Percentiles rank a stretch among this genome's conserved stretches.
These are phyloP conservation scores for Blastobotrys serpentis DNA, from an alignment of 1,139 yeast genomes.

Conservation along the genomic window DNA sequence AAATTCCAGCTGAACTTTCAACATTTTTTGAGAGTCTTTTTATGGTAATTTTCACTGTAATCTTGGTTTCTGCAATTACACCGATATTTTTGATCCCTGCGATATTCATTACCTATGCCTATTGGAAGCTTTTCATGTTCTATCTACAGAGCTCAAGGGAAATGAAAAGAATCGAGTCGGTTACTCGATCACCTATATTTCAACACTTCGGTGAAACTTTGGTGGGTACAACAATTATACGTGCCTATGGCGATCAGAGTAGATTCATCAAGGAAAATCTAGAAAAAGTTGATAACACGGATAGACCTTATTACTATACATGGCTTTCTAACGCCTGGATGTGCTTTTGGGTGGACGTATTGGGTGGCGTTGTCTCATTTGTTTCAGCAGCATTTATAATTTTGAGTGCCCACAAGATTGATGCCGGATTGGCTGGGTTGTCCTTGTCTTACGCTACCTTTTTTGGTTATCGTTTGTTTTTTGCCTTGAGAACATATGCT, in stretches of 20 bases:
- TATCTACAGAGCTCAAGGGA: constrained; percentile 86
- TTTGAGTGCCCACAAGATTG: constrained; percentile 55
- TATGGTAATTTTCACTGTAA: constrained; percentile 61
- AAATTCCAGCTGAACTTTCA: constrained; percentile 76
- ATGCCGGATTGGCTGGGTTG: constrained; percentile 70
- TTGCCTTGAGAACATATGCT: constrained; percentile 60
- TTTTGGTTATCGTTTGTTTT: constrained; percentile 55
- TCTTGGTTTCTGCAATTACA: constrained; percentile 74
- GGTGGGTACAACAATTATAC: constrained; percentile 89
- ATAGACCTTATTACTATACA: constrained; percentile 87
- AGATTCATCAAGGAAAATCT: constrained; percentile 81
- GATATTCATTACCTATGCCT: constrained; percentile 56
- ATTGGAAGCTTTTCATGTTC: constrained; percentile 69
- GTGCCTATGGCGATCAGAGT: constrained; percentile 93
- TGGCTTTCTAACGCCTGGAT: constrained; percentile 98
- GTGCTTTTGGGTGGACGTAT: constrained; percentile 75
- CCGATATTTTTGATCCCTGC: constrained; percentile 84
- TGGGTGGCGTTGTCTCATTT: constrained; percentile 81
- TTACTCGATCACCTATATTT: constrained; percentile 90
- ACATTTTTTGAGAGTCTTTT: constrained; percentile 62
- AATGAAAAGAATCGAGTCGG: constrained; percentile 83
- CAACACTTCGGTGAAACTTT: constrained; percentile 95
- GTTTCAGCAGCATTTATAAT: constrained; percentile 78
- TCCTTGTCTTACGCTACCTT: constrained; percentile 68
- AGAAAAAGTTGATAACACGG: constrained; percentile 75